A percentile compares a stretch with the other conserved stretches of the same genome.
phyloP scores from a whole-genome alignment of 1,284 basidiomycete genomes.

The Ustilago lituana region DNA sequence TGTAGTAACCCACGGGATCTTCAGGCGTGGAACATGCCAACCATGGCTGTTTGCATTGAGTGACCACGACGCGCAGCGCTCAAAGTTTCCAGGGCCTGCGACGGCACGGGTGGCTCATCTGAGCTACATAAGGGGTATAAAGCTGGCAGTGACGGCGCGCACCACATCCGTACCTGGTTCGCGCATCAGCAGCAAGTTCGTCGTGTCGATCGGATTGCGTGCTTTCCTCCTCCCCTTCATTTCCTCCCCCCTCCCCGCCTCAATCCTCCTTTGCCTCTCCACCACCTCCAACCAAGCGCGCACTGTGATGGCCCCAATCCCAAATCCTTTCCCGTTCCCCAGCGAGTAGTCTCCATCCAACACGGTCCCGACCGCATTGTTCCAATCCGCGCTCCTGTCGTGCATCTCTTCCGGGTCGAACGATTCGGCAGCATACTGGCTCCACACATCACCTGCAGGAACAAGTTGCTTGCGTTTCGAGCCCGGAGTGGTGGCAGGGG shows the following conservation, averaged over 20 bases:
- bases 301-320: constrained; percentile 32
- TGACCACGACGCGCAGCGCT: too few relatives aligned
- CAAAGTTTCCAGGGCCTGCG: too few relatives aligned
- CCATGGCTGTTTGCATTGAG: too few relatives aligned
- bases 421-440: constrained; percentile 7
- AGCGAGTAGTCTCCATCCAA: constrained; percentile 57
- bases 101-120: too few relatives aligned
- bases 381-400: constrained; percentile 34
- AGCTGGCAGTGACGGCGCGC: constrained; percentile 28
- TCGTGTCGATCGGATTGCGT: constrained; percentile 35
- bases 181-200: constrained; percentile 34
- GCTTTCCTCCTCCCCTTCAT: constrained; percentile 16
- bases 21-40: too few relatives aligned
- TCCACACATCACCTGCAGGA: constrained; percentile 11
- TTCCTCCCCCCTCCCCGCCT: background rate
- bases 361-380: constrained; percentile 45
- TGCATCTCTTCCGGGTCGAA: constrained; percentile 33
- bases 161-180: constrained; percentile 33
- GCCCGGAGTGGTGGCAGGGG: constrained; percentile 6
- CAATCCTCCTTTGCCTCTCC: constrained; percentile 23
- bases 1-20: too few relatives aligned
- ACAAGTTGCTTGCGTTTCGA: background rate
- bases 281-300: constrained; percentile 26
- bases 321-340: constrained; percentile 44
- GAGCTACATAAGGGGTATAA: constrained; percentile 19